These are phyloP conservation scores for Raffaelea deltoideospora DNA, from an alignment of 2,329 filamentous ascomycete species.

Conservation along the genomic window DNA sequence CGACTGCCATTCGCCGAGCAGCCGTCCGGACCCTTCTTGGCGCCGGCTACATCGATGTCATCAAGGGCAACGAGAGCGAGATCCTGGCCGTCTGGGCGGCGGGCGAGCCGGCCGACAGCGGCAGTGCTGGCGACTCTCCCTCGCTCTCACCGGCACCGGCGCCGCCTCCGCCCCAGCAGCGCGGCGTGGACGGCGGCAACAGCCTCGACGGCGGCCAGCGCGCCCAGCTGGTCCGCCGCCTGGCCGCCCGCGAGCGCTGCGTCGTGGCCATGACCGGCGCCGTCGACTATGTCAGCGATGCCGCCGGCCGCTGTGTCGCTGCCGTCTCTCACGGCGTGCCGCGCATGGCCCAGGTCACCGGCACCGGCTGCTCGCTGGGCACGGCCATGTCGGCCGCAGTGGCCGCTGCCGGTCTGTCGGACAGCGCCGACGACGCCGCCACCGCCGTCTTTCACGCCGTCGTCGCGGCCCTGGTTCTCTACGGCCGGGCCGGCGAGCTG, in stretches of 20 bases:
- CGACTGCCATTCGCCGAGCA: constrained; percentile 56
- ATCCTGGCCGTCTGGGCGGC: constrained; percentile 58
- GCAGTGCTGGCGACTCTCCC: too few species aligned
- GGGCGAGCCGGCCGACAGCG: constrained; percentile 11
- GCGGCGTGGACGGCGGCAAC: constrained; percentile 69
- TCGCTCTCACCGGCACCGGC: constrained; percentile 9
- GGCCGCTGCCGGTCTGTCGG: constrained; percentile 28
- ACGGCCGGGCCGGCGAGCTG: constrained; percentile 57
- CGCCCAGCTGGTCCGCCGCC: constrained; percentile 43
- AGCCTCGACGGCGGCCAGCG: constrained; percentile 30
- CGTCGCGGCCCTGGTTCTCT: constrained; percentile 60
- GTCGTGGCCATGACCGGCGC: constrained; percentile 72
- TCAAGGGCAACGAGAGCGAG: constrained; percentile 91
- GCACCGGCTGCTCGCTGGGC: constrained; percentile 73
- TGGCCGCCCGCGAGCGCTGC: constrained; percentile 54
- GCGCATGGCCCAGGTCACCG: constrained; percentile 55
- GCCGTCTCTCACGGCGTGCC: constrained; percentile 64
- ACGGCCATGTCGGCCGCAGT: constrained; percentile 66
- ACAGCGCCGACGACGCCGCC: background rate
- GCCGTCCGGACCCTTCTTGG: constrained; percentile 58
- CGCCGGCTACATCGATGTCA: constrained; percentile 65
- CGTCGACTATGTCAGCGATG: constrained; percentile 66
- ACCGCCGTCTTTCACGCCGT: constrained; percentile 45
- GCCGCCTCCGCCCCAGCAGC: constrained; percentile 38
- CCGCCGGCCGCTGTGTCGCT: constrained; percentile 37